These are phyloP conservation scores for Colletotrichum sp. DNA, from an alignment of 2,329 filamentous ascomycete genomes.

Conservation along the genomic window DNA sequence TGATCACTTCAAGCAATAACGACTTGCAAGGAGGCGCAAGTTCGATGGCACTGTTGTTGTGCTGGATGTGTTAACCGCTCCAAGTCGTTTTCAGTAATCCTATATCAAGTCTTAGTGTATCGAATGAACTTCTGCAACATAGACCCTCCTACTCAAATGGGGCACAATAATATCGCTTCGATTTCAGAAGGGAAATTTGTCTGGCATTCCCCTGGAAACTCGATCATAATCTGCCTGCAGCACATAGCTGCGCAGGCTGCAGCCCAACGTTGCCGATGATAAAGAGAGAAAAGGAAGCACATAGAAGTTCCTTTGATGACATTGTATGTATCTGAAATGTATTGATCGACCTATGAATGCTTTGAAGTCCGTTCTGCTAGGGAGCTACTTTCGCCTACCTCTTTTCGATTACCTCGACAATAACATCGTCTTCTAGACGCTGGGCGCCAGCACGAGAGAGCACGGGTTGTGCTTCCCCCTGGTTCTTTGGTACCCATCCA, in stretches of 20 bases:
- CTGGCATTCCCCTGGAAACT: no score
- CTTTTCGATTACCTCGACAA: neutral
- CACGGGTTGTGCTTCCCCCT: neutral
- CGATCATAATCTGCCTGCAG: no score
- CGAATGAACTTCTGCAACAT: neutral
- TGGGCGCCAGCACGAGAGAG: neutral
- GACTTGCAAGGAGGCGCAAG: neutral
- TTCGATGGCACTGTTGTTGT: neutral
- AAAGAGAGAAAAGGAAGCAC: no score
- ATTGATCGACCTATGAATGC: no score
- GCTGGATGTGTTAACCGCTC: fast-evolving
- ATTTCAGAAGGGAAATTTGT: neutral
- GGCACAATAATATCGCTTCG: neutral
- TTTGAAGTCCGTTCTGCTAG: neutral
- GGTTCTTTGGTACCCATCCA: neutral
- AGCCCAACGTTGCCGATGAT: no score
- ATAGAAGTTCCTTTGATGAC: no score
- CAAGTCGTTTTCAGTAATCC: neutral
- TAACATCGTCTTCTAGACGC: neutral
- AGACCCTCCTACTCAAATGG: neutral
- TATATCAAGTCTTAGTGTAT: neutral
- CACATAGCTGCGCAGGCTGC: no score
- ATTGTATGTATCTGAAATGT: no score
- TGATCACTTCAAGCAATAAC: neutral
- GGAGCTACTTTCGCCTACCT: neutral